Conservation (phyloP, 1,139 yeast species). For the Diutina ranongensis region DNA sequence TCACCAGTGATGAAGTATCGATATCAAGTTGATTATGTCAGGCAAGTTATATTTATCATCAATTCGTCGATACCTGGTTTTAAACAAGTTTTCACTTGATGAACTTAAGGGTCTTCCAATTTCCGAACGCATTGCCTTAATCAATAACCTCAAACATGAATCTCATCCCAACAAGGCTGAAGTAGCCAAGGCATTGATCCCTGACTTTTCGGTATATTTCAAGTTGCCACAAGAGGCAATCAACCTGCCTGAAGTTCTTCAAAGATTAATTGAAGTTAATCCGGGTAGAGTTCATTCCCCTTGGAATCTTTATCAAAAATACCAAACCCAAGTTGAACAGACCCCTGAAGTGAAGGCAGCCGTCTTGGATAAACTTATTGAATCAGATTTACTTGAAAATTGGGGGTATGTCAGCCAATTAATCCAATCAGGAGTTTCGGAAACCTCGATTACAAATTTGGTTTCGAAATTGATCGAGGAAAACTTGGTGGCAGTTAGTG, state of each 20-base stretch:
- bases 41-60: background rate
- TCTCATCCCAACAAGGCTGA: background rate
- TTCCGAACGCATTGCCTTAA: background rate
- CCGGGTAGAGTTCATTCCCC: slow-evolving; percentile 1
- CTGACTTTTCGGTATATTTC: slow-evolving; percentile 3
- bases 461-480: background rate
- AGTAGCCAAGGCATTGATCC: background rate
- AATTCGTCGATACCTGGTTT: background rate
- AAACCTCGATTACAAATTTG: background rate
- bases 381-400: background rate
- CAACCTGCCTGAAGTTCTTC: slow-evolving; percentile 1
- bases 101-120: background rate
- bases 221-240: background rate
- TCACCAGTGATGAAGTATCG: too few relatives aligned
- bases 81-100: background rate
- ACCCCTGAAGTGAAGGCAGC: slow-evolving; percentile 2
- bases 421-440: background rate
- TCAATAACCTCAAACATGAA: background rate
- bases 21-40: too few relatives aligned
- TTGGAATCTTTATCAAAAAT: background rate
- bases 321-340: background rate
- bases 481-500: background rate
- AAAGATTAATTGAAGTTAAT: slow-evolving; percentile 1
- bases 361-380: background rate
- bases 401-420: background rate